Conservation (phyloP, 306 rosid genomes). For the Cyclanthera cordifolia region DNA sequence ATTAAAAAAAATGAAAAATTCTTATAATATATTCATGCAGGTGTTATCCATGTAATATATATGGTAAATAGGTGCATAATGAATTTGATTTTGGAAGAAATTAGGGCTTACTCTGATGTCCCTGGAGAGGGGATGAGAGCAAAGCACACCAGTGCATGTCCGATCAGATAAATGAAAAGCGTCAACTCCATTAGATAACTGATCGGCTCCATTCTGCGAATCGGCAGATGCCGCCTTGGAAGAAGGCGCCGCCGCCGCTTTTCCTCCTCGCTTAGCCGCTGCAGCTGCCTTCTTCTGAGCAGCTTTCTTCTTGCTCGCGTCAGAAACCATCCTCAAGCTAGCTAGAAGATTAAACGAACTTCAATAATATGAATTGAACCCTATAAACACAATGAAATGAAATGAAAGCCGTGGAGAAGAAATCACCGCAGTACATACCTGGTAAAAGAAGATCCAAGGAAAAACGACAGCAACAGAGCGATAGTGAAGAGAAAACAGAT, state of each 20-base stretch:
- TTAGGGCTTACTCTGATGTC: slow-evolving; percentile 64
- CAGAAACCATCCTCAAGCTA: slow-evolving; percentile 71
- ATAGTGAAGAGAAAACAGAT: no score
- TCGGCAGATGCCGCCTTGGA: slow-evolving; percentile 36
- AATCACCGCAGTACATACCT: no score
- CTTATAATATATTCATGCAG: no score
- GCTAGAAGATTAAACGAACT: no score
- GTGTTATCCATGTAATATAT: no score
- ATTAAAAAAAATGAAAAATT: no score
- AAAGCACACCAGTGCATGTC: slow-evolving; percentile 89
- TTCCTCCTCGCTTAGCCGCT: slow-evolving; percentile 92
- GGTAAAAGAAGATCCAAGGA: no score
- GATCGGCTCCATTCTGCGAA: slow-evolving; percentile 49
- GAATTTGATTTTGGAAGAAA: neutral
- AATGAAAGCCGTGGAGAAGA: no score
- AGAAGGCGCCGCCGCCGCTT: slow-evolving; percentile 37
- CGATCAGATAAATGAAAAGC: slow-evolving; percentile 76
- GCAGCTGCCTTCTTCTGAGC: slow-evolving; percentile 99
- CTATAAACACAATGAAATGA: no score
- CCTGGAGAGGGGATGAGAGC: slow-evolving; percentile 92
- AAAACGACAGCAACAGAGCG: no score
- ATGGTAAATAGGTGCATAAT: no score
- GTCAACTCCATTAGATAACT: slow-evolving; percentile 48
- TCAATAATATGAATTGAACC: no score
- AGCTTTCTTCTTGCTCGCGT: slow-evolving; percentile 98